Conservation (phyloP, 192 early-diverging fungal species). For the Coemansia sp. region DNA sequence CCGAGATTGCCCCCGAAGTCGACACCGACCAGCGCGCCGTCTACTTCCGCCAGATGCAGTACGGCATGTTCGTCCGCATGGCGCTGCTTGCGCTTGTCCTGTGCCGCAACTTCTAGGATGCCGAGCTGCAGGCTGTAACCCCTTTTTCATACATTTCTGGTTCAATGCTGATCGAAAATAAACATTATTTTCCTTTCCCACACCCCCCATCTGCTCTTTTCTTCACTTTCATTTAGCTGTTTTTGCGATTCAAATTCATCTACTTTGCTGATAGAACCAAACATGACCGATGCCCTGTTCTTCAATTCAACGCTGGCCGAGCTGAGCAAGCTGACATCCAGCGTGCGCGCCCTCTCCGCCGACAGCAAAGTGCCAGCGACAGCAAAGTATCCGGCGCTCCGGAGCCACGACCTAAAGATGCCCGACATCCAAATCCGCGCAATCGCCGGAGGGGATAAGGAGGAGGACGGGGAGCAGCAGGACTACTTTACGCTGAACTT, state of each 20-base stretch:
- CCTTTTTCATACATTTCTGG: not conserved
- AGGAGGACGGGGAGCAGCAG: constrained; percentile 26
- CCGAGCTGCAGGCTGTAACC: not conserved
- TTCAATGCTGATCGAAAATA: too few relatives aligned
- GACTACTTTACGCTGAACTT: constrained; percentile 47
- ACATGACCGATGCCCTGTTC: constrained; percentile 15
- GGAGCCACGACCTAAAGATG: constrained; percentile 42
- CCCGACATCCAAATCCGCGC: constrained; percentile 16
- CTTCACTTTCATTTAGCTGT: not conserved
- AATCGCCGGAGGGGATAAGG: not conserved
- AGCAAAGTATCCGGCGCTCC: constrained; percentile 24
- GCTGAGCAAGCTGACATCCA: constrained; percentile 33
- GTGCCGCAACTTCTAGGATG: constrained; percentile 38
- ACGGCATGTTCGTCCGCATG: constrained; percentile 98
- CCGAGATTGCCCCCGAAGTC: constrained; percentile 95
- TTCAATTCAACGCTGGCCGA: constrained; percentile 39
- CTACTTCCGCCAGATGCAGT: constrained; percentile 98
- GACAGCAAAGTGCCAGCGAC: constrained; percentile 31
- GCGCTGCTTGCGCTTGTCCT: constrained; percentile 89
- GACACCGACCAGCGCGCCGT: constrained; percentile 97
- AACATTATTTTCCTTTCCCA: too few relatives aligned
- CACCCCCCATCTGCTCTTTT: too few relatives aligned
- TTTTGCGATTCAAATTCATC: not conserved
- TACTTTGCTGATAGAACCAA: not conserved
- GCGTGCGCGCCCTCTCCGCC: constrained; percentile 6